phyloP scores from a whole-genome alignment of 495 filamentous ascomycete genomes.

The Talaromyces nanjingensis region DNA sequence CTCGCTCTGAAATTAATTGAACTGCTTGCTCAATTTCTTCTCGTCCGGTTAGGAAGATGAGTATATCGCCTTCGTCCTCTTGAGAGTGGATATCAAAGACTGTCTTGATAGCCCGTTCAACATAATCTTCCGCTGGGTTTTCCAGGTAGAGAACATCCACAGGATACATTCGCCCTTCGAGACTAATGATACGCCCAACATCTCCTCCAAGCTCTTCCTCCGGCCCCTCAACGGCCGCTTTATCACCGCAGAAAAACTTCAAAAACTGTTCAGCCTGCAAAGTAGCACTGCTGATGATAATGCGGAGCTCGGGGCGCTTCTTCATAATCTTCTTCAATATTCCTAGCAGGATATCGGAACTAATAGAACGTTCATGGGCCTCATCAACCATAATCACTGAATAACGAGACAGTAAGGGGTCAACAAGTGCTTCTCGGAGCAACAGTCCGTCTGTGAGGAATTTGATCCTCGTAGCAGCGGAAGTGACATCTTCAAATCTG shows the following conservation, averaged over 20 bases:
- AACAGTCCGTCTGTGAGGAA: slow-evolving; percentile 95
- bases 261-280: slow-evolving; percentile 87
- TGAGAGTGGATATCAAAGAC: slow-evolving; percentile 91
- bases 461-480: slow-evolving; percentile 80
- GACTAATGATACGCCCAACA: slow-evolving; percentile 70
- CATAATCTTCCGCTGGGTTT: slow-evolving; percentile 75
- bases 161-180: slow-evolving; percentile 88
- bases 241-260: slow-evolving; percentile 63
- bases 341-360: slow-evolving; percentile 87
- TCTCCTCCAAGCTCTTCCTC: slow-evolving; percentile 33
- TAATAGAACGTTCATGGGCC: slow-evolving; percentile 91
- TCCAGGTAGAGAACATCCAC: slow-evolving; percentile 86
- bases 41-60: slow-evolving; percentile 86
- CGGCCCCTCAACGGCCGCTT: slow-evolving; percentile 28
- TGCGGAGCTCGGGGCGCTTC: slow-evolving; percentile 72
- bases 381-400: slow-evolving; percentile 99
- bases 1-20: slow-evolving; percentile 70
- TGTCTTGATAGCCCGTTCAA: slow-evolving; percentile 78
- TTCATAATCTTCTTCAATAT: slow-evolving; percentile 91
- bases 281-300: slow-evolving; percentile 92
- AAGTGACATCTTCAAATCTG: slow-evolving; percentile 94
- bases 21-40: slow-evolving; percentile 87
- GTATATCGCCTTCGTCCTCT: slow-evolving; percentile 79
- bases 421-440: slow-evolving; percentile 87
- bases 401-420: slow-evolving; percentile 87